Percentiles rank a stretch among this genome's conserved stretches.
Evolutionary conservation across 2,329 filamentous ascomycete species (phyloP).

Genomic region (Fusarium sp.): DNA sequence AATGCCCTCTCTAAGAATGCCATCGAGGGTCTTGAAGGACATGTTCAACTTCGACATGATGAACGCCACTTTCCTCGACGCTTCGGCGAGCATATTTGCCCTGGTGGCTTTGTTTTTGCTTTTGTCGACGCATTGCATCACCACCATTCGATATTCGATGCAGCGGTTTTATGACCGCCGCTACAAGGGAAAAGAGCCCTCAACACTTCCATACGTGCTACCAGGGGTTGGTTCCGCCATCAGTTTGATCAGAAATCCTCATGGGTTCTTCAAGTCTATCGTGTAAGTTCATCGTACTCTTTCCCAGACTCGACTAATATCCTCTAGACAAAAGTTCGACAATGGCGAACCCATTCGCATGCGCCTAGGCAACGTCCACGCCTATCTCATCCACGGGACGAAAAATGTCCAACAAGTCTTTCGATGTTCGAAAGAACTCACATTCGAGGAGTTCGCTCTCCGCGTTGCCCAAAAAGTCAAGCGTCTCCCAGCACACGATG

Average conservation of each 20-base stretch:
- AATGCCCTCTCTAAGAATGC: conserved; percentile 15
- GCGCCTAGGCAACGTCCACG: conserved; percentile 37
- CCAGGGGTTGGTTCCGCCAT: conserved; percentile 37
- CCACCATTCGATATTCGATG: conserved; percentile 30
- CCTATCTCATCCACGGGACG: conserved; percentile 40
- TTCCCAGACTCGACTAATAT: not conserved
- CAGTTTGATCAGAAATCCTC: conserved; percentile 35
- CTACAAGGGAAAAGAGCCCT: conserved; percentile 35
- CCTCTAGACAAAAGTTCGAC: conserved; percentile 17
- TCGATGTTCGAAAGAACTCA: conserved; percentile 41
- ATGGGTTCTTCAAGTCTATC: conserved; percentile 37
- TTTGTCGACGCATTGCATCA: conserved; percentile 32
- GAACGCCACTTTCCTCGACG: not conserved
- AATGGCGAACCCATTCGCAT: conserved; percentile 36
- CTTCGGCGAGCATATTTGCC: not conserved
- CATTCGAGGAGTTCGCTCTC: conserved; percentile 43
- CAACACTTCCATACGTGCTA: conserved; percentile 32
- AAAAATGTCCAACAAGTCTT: conserved; percentile 41
- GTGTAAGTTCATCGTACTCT: conserved; percentile 2
- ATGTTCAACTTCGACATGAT: conserved; percentile 19
- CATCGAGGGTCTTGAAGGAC: conserved; percentile 14
- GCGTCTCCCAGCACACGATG: conserved; percentile 32
- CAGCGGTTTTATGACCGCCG: conserved; percentile 29
- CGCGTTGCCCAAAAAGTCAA: conserved; percentile 44
- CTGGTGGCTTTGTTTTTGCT: conserved; percentile 22